phyloP scores from a whole-genome alignment of 78 protist species.

The Dictyostelium discoideum region dicty_2.7 NC_007091.3:1891001-1891500 shows the following conservation, averaged over 20 bases:
- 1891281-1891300: conserved; percentile 55
- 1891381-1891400: conserved; percentile 84
- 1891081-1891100: conserved; percentile 35
- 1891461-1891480: conserved; percentile 36
- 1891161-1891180: conserved; percentile 52
- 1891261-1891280: conserved; percentile 79
- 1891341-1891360: conserved; percentile 66
- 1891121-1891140: neutral
- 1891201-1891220: conserved; percentile 61
- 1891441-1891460: conserved; percentile 41
- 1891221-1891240: conserved; percentile 42
- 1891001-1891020: conserved; percentile 60
- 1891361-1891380: conserved; percentile 70
- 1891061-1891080: conserved; percentile 26
- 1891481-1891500: conserved; percentile 90
- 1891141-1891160: conserved; percentile 80
- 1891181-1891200: conserved; percentile 55
- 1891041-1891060: conserved; percentile 57
- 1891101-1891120: conserved; percentile 42
- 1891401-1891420: conserved; percentile 50
- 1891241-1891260: conserved; percentile 84
- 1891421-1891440: conserved; percentile 79
- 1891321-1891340: conserved; percentile 89
- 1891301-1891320: conserved; percentile 80
- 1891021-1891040: conserved; percentile 59